A percentile compares a stretch with the other conserved stretches of the same genome.
Evolutionary conservation across 805 yeast genomes (phyloP).

Genomic region (Pichia membranifaciens): DNA sequence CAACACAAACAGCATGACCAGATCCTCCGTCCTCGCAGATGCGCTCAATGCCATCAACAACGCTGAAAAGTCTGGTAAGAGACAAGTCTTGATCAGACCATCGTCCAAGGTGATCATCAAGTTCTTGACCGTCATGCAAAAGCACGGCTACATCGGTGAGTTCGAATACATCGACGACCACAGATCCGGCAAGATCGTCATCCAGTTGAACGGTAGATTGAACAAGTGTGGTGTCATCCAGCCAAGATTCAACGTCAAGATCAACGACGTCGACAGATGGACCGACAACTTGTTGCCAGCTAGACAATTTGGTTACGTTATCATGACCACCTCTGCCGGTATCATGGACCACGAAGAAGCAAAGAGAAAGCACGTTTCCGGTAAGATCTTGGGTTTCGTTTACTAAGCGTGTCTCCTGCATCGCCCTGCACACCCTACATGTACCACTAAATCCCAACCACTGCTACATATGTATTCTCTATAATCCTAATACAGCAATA

Average conservation of each 20-base stretch:
- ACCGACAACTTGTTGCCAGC: slow-evolving; percentile 97
- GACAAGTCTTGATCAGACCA: slow-evolving; percentile 97
- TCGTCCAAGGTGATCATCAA: slow-evolving; percentile 97
- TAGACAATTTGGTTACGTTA: slow-evolving; percentile 97
- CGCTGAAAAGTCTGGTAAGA: slow-evolving; percentile 98
- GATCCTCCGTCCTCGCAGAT: slow-evolving; percentile 97
- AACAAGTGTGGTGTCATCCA: slow-evolving; percentile 99
- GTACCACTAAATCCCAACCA: too few species aligned
- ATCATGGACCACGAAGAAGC: slow-evolving; percentile 99
- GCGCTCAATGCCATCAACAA: slow-evolving; percentile 97
- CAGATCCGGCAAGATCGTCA: slow-evolving; percentile 97
- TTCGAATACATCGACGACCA: slow-evolving; percentile 98
- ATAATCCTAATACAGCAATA: too few species aligned
- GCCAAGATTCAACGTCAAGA: slow-evolving; percentile 97
- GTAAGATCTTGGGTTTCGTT: slow-evolving; percentile 97
- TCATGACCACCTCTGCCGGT: slow-evolving; percentile 98
- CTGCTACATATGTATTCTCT: too few species aligned
- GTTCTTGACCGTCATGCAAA: slow-evolving; percentile 95
- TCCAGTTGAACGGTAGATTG: slow-evolving; percentile 95
- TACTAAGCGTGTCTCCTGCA: slow-evolving; percentile 47
- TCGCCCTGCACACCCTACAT: neutral
- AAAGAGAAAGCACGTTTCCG: slow-evolving; percentile 99
- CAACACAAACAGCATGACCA: slow-evolving; percentile 52
- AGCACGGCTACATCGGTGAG: slow-evolving; percentile 97
- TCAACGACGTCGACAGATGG: slow-evolving; percentile 96